A percentile compares a stretch with the other conserved stretches of the same genome.
phyloP scores from a whole-genome alignment of 2,329 filamentous ascomycete species.

The Exophiala dermatitidis region DNA sequence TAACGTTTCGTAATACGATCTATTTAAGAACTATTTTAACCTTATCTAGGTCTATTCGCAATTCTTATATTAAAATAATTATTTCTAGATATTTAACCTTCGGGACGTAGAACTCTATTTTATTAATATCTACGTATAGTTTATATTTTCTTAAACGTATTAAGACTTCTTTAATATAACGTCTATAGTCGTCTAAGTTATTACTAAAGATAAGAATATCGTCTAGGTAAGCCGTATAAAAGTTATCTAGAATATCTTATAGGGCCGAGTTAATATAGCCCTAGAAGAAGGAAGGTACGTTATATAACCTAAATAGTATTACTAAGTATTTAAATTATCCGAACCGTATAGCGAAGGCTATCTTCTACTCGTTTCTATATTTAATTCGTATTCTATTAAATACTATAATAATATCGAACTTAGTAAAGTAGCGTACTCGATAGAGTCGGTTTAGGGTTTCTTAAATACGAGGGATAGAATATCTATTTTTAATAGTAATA shows the following conservation, averaged over 20 bases:
- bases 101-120: too few species aligned
- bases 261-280: constrained; percentile 22
- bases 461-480: background rate
- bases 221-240: constrained; percentile 18
- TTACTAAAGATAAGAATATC: constrained; percentile 22
- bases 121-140: too few species aligned
- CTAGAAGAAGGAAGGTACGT: constrained; percentile 19
- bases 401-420: constrained; percentile 21
- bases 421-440: constrained; percentile 18
- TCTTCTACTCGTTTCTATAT: constrained; percentile 23
- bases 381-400: constrained; percentile 20
- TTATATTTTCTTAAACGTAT: too few species aligned
- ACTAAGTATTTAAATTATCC: constrained; percentile 23
- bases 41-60: too few species aligned
- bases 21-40: too few species aligned
- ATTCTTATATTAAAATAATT: too few species aligned
- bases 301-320: constrained; percentile 23
- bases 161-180: too few species aligned
- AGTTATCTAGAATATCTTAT: constrained; percentile 13
- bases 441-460: background rate
- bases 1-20: too few species aligned
- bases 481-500: background rate
- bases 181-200: background rate
- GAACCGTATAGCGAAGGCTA: constrained; percentile 18
- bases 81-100: too few species aligned